These are phyloP conservation scores for Aspergillus arachidicola DNA, from an alignment of 2,329 filamentous ascomycete genomes.

Conservation along the genomic window DNA sequence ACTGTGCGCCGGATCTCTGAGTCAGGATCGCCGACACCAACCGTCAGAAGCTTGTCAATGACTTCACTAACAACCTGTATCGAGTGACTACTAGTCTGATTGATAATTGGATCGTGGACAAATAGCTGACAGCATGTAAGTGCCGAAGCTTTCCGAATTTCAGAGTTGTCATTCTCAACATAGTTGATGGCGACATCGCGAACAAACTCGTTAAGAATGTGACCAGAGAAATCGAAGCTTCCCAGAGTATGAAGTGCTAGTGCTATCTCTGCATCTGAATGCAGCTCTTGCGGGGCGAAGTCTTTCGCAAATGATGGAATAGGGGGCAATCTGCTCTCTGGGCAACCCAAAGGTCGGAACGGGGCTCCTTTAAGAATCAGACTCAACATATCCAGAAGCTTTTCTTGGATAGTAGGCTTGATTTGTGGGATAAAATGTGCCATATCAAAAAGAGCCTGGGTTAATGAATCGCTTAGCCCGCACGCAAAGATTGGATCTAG, in stretches of 20 bases:
- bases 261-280: constrained; percentile 84
- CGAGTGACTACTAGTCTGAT: constrained; percentile 95
- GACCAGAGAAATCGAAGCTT: constrained; percentile 91
- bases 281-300: constrained; percentile 79
- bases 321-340: constrained; percentile 78
- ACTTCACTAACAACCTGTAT: constrained; percentile 97
- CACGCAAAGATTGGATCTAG: constrained; percentile 97
- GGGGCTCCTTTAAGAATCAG: constrained; percentile 89
- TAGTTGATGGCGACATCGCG: constrained; percentile 98
- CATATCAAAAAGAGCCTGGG: constrained; percentile 96
- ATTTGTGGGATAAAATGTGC: constrained; percentile 97
- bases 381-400: constrained; percentile 91
- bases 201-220: constrained; percentile 97
- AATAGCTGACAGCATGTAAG: constrained; percentile 98
- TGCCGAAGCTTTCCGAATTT: constrained; percentile 90
- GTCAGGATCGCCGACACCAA: constrained; percentile 90
- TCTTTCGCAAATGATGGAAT: constrained; percentile 86
- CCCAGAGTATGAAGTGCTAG: constrained; percentile 91
- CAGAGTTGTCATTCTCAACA: constrained; percentile 91
- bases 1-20: constrained; percentile 87
- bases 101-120: constrained; percentile 93
- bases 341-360: constrained; percentile 89
- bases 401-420: constrained; percentile 88
- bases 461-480: constrained; percentile 88
- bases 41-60: constrained; percentile 92